Base-by-base conservation (phyloP, 192 early-diverging fungal genomes). In the Backusella australiensis region DNA sequence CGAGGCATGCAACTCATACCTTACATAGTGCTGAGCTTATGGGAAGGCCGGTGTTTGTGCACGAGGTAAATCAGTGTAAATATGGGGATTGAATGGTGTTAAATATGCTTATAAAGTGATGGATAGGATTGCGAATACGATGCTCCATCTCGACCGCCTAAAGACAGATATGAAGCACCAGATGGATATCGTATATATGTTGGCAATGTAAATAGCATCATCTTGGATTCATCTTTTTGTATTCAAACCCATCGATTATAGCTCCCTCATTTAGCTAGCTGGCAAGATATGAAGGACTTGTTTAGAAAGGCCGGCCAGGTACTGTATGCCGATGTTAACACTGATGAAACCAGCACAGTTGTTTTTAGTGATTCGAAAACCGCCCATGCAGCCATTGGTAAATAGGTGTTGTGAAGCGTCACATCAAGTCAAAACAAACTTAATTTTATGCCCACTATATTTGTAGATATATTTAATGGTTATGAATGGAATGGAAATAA, bases 241-340 rank as follows among this genome's bases (percentile, higher is more conserved):
- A 7, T 26, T 42, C 7, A 7, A 8, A 42, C 9, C 8, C 34
- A 42, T 42, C 11, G 14, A 14, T 23, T 23, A 42, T 77, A 95
- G 95, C 80, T 96, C 2, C 94, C 95, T 6, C 92, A 88, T 77
- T 84, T 87, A 35, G 89, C 93, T 42, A 90, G 89, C 36, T 95
- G 94, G 94, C 92, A 96, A 82, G 94, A 96, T 71, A 66, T 96
- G 81, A 96, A 96, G 73, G 93, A 94, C 80, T 76, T 95, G 46
- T 96, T 95, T 83, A 87, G 93, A 69, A 86, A 86, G 79, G 90
- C 93, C 38, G 93, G 90, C 76, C 52, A 36, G 34, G 90, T 96
- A 19, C 80, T 89, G 15, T 86, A 92, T 35, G 91, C 93, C 9
- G 93, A 95, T 79, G 85, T 95, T 36, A 77, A 86, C 26, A 84